These are phyloP conservation scores for Cercospora sesami DNA, from an alignment of 2,329 filamentous ascomycete genomes.

Conservation along the genomic window DNA sequence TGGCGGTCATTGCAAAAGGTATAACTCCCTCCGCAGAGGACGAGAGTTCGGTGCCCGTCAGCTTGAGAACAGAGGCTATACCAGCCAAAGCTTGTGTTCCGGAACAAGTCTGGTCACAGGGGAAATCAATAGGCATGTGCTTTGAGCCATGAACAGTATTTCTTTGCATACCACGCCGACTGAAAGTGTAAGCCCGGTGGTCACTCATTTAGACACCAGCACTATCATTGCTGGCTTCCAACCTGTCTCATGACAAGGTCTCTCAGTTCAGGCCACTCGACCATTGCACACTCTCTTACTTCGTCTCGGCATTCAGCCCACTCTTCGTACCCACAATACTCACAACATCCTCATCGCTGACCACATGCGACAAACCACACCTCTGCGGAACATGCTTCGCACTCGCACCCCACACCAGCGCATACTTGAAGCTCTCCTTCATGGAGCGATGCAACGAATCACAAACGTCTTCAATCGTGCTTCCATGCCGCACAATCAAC, in stretches of 20 bases:
- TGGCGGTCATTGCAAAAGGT: no score
- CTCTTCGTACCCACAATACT: constrained; percentile 57
- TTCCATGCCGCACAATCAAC: constrained; percentile 84
- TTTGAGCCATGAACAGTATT: background rate
- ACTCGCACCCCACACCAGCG: constrained; percentile 94
- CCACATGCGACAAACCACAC: constrained; percentile 79
- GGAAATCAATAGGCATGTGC: no score
- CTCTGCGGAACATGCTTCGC: constrained; percentile 92
- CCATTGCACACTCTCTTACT: no score
- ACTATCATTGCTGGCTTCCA: background rate
- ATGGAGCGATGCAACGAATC: constrained; percentile 89
- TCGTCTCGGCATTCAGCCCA: constrained; percentile 29
- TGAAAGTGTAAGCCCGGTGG: no score
- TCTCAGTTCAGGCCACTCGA: no score
- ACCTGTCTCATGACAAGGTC: background rate
- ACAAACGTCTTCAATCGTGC: constrained; percentile 94
- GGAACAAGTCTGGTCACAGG: no score
- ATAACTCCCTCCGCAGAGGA: no score
- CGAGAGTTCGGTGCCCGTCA: no score
- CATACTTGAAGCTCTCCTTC: constrained; percentile 99
- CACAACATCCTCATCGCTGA: constrained; percentile 69
- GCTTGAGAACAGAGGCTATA: no score
- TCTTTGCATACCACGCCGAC: background rate
- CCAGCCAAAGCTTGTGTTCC: no score
- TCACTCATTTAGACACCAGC: background rate